Percentiles rank a stretch among this genome's conserved stretches.
phyloP scores from a whole-genome alignment of 192 early-diverging fungal genomes.

The Entomortierella parvispora region DNA sequence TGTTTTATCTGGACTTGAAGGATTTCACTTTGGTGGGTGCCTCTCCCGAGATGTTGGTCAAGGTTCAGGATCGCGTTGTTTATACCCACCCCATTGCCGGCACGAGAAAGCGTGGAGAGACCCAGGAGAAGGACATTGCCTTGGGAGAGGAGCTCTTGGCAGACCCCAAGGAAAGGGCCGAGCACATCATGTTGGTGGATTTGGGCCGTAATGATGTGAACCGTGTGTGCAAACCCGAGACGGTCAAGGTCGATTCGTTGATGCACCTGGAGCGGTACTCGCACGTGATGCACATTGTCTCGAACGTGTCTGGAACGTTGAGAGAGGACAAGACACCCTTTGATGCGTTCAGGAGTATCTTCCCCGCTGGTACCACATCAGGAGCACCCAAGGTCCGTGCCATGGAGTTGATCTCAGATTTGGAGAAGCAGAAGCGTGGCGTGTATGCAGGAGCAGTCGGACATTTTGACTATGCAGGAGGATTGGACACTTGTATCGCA shows the following conservation, averaged over 20 bases:
- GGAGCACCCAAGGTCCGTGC: conserved; percentile 99
- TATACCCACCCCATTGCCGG: conserved; percentile 98
- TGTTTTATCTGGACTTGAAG: conserved; percentile 98
- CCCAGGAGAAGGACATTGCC: conserved; percentile 86
- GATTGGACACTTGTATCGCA: conserved; percentile 97
- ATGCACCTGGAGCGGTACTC: conserved; percentile 98
- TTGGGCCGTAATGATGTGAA: conserved; percentile 98
- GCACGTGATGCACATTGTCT: conserved; percentile 99
- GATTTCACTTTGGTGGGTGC: conserved; percentile 97
- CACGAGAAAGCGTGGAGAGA: conserved; percentile 91
- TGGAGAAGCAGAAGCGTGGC: conserved; percentile 94
- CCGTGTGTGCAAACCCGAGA: conserved; percentile 91
- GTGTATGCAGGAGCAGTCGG: conserved; percentile 92
- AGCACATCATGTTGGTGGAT: conserved; percentile 99
- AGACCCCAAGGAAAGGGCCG: conserved; percentile 96
- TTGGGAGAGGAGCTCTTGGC: conserved; percentile 89
- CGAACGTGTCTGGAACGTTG: conserved; percentile 90
- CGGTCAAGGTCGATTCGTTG: conserved; percentile 94
- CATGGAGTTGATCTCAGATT: conserved; percentile 91
- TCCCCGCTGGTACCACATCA: conserved; percentile 98
- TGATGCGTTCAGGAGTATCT: conserved; percentile 97
- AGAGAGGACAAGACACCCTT: conserved; percentile 90
- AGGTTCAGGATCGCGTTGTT: conserved; percentile 84
- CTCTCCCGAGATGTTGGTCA: conserved; percentile 97
- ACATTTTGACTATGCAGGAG: conserved; percentile 93